Evolutionary conservation across 768 basidiomycete genomes (phyloP), one percentile per base, ranked within the genome.

Genomic region (Lepiota brunneoincarnata): DNA sequence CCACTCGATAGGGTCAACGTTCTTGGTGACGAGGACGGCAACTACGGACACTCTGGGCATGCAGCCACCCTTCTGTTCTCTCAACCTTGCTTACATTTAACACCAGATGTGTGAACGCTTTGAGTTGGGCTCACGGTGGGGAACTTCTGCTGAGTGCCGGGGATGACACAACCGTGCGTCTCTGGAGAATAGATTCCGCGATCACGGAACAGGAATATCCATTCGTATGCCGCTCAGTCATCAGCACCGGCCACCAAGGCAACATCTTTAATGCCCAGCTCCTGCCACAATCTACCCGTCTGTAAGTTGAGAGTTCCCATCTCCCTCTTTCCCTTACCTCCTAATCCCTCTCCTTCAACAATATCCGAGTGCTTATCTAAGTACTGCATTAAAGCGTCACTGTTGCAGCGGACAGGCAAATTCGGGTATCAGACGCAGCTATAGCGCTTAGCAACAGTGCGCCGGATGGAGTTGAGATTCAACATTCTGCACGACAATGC

Each of bases 241-340:
- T 94, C 46, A 67, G 76, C 12, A 93, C 93, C 0, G 91, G 90
- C 2, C 93, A 96, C 66, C 78, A 71, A 42, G 83, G 78, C 11
- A 96, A 96, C 62, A 91, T 96, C 42, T 96, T 96, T 74, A 89
- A 86, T 59, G 83, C 81, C 0, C 82, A 89, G 42, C 86, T 91
- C 77, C 73, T 96, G 1, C 91, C 91, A 0, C 73, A 80, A 58
- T 89, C 90, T 10, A 80, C 84, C n/a, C 80, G 83, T 49, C 87
- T 95, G 83, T 91, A 67, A 74, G 82, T 50, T 23, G 18, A 35
- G 14, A 9, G 11, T 23, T 37, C 14, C 11, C 14, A n/a, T 26
- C 15, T 2, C 40, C 18, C 36, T n/a, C n/a, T n/a, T n/a, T n/a
- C n/a, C n/a, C n/a, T n/a, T n/a, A n/a, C n/a, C n/a, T n/a, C n/a